phyloP scores from a whole-genome alignment of 2,329 filamentous ascomycete species.

The Drechslera avenae region DNA sequence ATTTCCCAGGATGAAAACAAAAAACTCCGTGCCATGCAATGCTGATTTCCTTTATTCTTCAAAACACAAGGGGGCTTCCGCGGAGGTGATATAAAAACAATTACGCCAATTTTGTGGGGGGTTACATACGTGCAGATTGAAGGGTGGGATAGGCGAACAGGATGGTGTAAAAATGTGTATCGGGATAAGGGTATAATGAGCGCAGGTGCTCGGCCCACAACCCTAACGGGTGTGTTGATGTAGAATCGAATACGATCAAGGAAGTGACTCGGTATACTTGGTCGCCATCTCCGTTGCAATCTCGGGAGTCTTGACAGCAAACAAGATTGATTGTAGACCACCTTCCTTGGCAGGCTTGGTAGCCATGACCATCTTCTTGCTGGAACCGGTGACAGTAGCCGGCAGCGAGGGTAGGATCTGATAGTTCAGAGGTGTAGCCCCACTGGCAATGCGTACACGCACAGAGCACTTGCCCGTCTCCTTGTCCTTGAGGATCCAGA shows the following conservation, averaged over 20 bases:
- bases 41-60: conserved; percentile 7
- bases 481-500: conserved; percentile 48
- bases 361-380: conserved; percentile 39
- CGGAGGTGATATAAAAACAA: conserved; percentile 7
- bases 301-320: conserved; percentile 37
- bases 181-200: background rate
- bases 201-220: background rate
- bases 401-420: conserved; percentile 34
- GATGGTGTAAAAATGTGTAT: background rate
- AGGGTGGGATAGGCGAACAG: background rate
- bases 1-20: background rate
- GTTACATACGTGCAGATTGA: conserved; percentile 2
- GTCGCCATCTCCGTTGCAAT: conserved; percentile 37
- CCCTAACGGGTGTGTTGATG: background rate
- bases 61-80: conserved; percentile 4
- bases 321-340: conserved; percentile 27
- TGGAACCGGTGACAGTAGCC: conserved; percentile 29
- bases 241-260: conserved; percentile 18
- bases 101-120: conserved; percentile 20
- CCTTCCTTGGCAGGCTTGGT: conserved; percentile 33
- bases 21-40: conserved; percentile 26
- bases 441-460: conserved; percentile 41
- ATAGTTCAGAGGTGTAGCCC: conserved; percentile 41
- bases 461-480: conserved; percentile 39
- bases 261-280: conserved; percentile 37